phyloP scores from a whole-genome alignment of 441 rosid species.

The Erysimum cheiri region DNA sequence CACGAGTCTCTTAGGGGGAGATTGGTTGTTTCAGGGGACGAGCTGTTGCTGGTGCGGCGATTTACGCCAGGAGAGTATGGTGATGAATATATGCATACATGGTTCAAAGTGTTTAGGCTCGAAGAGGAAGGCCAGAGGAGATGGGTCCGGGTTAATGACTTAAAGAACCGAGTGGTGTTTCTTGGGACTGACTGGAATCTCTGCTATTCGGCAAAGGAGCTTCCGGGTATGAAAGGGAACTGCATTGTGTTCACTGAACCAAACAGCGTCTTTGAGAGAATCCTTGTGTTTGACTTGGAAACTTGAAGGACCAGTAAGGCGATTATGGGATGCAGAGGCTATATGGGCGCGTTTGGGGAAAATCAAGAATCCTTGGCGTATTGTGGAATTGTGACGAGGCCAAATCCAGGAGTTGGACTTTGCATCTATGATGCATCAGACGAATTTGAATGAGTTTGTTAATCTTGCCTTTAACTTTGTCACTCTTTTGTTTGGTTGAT shows the following conservation, averaged over 20 bases:
- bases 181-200: neutral
- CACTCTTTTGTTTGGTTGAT: too few species aligned
- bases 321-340: neutral
- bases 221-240: neutral
- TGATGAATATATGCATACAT: neutral
- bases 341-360: neutral
- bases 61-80: neutral
- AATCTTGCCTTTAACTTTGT: too few species aligned
- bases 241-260: neutral
- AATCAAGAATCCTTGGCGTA: neutral
- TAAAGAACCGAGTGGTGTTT: neutral
- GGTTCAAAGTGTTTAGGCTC: slow-evolving; percentile 31
- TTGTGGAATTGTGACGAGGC: neutral
- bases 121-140: neutral
- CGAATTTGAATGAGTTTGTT: neutral
- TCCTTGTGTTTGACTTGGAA: neutral
- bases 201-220: neutral
- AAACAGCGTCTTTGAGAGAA: neutral
- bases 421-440: neutral
- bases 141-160: slow-evolving; percentile 4
- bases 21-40: slow-evolving; percentile 20
- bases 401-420: neutral
- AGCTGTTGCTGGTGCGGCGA: slow-evolving; percentile 27
- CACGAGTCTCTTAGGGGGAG: neutral
- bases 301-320: neutral